These are phyloP conservation scores for Aureobasidium vineae DNA, from an alignment of 2,329 filamentous ascomycete species.

Conservation along the genomic window DNA sequence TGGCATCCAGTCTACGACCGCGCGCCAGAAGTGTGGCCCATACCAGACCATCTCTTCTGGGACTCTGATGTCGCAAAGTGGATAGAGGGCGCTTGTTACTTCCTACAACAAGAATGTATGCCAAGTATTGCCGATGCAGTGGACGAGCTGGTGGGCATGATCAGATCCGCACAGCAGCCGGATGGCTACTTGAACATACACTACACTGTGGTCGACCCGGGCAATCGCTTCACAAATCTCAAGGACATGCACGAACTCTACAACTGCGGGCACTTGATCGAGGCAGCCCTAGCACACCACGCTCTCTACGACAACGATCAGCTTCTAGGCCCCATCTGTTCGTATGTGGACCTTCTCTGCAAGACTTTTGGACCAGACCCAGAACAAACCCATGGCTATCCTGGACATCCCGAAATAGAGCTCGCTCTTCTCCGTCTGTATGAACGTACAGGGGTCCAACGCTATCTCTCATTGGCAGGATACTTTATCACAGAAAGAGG, in stretches of 20 bases:
- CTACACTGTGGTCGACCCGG: constrained; percentile 59
- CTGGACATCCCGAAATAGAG: constrained; percentile 59
- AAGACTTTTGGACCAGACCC: constrained; percentile 53
- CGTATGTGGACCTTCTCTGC: constrained; percentile 55
- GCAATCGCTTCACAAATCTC: constrained; percentile 57
- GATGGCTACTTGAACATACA: constrained; percentile 65
- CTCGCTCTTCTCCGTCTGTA: constrained; percentile 51
- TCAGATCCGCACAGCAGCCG: constrained; percentile 54
- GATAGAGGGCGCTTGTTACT: constrained; percentile 63
- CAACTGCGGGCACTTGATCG: constrained; percentile 61
- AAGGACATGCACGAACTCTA: constrained; percentile 64
- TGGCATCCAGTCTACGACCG: constrained; percentile 57
- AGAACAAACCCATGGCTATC: constrained; percentile 57
- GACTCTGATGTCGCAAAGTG: constrained; percentile 60
- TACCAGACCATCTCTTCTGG: constrained; percentile 57
- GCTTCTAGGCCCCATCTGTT: constrained; percentile 54
- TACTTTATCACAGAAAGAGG: constrained; percentile 61
- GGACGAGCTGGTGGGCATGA: constrained; percentile 58
- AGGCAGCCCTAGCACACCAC: constrained; percentile 59
- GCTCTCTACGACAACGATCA: constrained; percentile 53
- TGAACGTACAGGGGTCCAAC: constrained; percentile 41
- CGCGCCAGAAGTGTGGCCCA: constrained; percentile 53
- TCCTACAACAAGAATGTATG: constrained; percentile 47
- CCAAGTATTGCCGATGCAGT: constrained; percentile 52
- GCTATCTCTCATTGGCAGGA: constrained; percentile 50